A percentile compares a stretch with the other conserved stretches of the same genome.
Conservation (phyloP, 1,284 basidiomycete genomes). For the Phylloporus sp. region DNA sequence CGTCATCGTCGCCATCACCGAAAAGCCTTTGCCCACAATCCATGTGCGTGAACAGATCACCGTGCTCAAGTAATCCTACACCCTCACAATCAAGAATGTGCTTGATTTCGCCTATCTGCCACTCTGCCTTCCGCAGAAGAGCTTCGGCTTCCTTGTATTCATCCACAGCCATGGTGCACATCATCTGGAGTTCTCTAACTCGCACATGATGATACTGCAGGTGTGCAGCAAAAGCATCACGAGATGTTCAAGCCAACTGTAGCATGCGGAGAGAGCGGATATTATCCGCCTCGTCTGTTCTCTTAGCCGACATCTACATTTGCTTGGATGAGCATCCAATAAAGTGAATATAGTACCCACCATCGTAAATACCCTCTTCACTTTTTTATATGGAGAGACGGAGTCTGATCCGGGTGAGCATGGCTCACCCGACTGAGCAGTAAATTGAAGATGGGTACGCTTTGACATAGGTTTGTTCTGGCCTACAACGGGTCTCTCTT, state of each 20-base stretch:
- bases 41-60: no score
- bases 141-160: background rate
- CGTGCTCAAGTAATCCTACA: no score
- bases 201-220: background rate
- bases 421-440: background rate
- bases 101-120: background rate
- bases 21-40: no score
- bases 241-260: background rate
- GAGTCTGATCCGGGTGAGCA: background rate
- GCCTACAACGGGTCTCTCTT: background rate
- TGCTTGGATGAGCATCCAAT: background rate
- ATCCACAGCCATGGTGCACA: background rate
- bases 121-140: background rate
- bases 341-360: background rate
- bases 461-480: no score
- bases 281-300: background rate
- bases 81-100: no score
- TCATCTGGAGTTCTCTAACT: background rate
- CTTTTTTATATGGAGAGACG: background rate
- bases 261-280: background rate
- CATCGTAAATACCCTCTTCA: background rate
- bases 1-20: no score
- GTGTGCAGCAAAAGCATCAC: background rate
- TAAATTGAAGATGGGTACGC: background rate
- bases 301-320: background rate